Conservation (phyloP, 768 basidiomycete species). For the Vishniacozyma victoriae region DNA sequence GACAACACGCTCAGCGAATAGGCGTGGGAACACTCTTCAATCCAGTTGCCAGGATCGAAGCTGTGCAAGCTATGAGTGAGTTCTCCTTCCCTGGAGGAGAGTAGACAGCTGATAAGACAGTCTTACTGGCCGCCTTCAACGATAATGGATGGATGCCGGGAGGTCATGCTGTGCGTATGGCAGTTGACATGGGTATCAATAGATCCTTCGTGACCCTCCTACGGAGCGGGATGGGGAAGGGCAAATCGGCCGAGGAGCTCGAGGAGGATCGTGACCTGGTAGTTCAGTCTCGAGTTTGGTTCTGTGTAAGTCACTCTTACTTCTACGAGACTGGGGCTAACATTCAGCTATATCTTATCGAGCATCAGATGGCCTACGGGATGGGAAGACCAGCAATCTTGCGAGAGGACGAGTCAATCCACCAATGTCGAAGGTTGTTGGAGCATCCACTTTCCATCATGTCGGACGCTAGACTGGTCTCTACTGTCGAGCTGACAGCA, state of each 20-base stretch:
- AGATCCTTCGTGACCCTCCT: conserved; percentile 81
- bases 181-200: conserved; percentile 87
- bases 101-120: conserved; percentile 48
- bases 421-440: conserved; percentile 68
- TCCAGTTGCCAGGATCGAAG: conserved; percentile 75
- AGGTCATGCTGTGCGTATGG: conserved; percentile 95
- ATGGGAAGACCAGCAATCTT: conserved; percentile 88
- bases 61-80: conserved; percentile 89
- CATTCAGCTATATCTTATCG: conserved; percentile 68
- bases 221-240: conserved; percentile 64
- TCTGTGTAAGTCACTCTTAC: conserved; percentile 52
- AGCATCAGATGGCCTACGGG: conserved; percentile 91
- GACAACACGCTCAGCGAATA: conserved; percentile 69
- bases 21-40: conserved; percentile 73
- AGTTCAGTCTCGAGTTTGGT: conserved; percentile 80
- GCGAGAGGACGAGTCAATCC: conserved; percentile 86
- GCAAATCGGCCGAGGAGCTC: conserved; percentile 56
- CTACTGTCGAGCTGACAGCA: conserved; percentile 86
- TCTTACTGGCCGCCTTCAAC: conserved; percentile 87
- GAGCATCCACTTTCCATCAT: conserved; percentile 83
- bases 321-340: background rate
- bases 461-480: conserved; percentile 90
- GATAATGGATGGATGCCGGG: conserved; percentile 94
- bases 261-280: conserved; percentile 69
- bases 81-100: conserved; percentile 8